phyloP scores from a whole-genome alignment of 805 yeast species.

The Starmerella floricola region DNA sequence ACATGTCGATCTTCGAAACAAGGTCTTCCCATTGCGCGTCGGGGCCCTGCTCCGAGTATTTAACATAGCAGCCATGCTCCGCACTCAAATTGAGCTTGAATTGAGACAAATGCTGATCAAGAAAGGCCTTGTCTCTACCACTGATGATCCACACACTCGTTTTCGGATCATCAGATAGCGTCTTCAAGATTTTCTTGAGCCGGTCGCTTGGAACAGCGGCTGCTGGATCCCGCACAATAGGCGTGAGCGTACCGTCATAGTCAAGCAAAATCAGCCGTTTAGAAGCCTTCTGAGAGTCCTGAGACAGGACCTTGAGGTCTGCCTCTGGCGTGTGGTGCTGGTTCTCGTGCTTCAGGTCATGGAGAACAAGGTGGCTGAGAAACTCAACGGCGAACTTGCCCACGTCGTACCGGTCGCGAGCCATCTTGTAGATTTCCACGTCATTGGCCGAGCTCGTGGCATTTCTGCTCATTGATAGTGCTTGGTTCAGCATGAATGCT shows the following conservation, averaged over 20 bases:
- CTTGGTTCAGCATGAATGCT: slow-evolving; percentile 65
- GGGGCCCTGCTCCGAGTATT: slow-evolving; percentile 41
- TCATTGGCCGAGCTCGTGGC: slow-evolving; percentile 25
- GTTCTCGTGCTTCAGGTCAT: slow-evolving; percentile 31
- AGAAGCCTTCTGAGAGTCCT: slow-evolving; percentile 46
- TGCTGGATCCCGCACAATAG: slow-evolving; percentile 93
- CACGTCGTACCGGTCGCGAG: slow-evolving; percentile 50
- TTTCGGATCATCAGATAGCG: slow-evolving; percentile 57
- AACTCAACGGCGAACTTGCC: slow-evolving; percentile 69
- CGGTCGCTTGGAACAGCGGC: slow-evolving; percentile 89
- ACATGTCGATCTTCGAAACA: slow-evolving; percentile 73
- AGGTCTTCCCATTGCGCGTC: slow-evolving; percentile 64
- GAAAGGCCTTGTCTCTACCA: slow-evolving; percentile 85
- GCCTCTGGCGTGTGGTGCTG: slow-evolving; percentile 67
- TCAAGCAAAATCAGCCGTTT: slow-evolving; percentile 80
- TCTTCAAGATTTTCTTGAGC: slow-evolving; percentile 45
- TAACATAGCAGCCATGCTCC: slow-evolving; percentile 94
- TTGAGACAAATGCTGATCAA: slow-evolving; percentile 79
- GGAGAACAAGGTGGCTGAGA: slow-evolving; percentile 34
- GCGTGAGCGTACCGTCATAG: slow-evolving; percentile 95
- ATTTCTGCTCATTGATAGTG: slow-evolving; percentile 36
- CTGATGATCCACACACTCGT: slow-evolving; percentile 91
- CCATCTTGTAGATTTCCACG: slow-evolving; percentile 42
- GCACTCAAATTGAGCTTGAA: slow-evolving; percentile 72
- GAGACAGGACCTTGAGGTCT: slow-evolving; percentile 53